Conservation (phyloP, 352 stramenopile species). For the Pythium aphanidermatum region DNA sequence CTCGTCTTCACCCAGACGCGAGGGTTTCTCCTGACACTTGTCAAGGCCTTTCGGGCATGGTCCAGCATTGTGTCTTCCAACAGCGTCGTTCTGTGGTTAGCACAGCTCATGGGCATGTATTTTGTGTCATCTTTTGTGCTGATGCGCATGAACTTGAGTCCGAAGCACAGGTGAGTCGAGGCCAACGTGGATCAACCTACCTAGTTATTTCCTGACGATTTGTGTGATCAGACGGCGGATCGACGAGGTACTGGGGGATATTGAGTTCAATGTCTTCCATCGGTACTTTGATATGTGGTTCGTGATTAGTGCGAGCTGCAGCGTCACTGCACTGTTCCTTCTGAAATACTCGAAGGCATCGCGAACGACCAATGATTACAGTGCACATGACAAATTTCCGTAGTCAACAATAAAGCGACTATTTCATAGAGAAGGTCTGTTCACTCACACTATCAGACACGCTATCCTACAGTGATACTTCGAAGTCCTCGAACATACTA, state of each 20-base stretch:
- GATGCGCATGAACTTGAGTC: conserved; percentile 84
- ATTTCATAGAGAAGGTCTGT: no score
- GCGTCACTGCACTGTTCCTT: conserved; percentile 44
- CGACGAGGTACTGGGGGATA: conserved; percentile 75
- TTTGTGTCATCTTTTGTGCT: conserved; percentile 85
- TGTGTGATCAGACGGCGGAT: conserved; percentile 47
- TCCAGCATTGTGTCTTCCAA: conserved; percentile 81
- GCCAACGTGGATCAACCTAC: no score
- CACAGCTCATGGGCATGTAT: conserved; percentile 86
- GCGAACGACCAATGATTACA: conserved; percentile 66
- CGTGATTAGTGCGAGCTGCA: conserved; percentile 65
- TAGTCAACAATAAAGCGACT: no score
- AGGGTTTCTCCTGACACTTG: conserved; percentile 66
- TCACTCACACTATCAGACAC: no score
- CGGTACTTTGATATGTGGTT: conserved; percentile 85
- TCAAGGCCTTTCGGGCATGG: conserved; percentile 78
- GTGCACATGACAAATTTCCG: conserved; percentile 71
- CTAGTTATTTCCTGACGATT: not conserved
- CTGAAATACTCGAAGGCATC: conserved; percentile 80
- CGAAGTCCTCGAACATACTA: no score
- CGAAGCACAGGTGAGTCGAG: conserved; percentile 53
- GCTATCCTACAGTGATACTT: no score
- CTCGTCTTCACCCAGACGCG: conserved; percentile 81
- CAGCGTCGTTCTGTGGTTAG: conserved; percentile 76
- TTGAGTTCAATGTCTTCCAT: conserved; percentile 82